Evolutionary conservation across 257 asterid species (phyloP).

Genomic region (Craterostigma plantagineum): DNA sequence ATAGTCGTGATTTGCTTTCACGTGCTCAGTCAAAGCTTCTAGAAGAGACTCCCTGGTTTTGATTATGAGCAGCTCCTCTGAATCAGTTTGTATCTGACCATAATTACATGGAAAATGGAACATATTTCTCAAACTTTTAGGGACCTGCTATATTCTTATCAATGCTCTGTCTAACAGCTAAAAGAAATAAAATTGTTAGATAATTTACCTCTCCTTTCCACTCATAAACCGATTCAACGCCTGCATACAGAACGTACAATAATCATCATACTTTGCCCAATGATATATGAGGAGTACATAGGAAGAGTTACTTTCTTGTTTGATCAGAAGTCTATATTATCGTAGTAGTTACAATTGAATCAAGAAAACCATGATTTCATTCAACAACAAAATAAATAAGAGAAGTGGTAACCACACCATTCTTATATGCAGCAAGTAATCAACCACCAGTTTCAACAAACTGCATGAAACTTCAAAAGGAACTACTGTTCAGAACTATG

Average conservation of each 20-base stretch:
- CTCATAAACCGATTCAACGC: slow-evolving; percentile 73
- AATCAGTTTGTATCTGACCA: slow-evolving; percentile 67
- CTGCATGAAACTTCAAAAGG: neutral
- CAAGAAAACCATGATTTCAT: too few species aligned
- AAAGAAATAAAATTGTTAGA: neutral
- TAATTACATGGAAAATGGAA: neutral
- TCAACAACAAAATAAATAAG: too few species aligned
- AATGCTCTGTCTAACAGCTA: neutral
- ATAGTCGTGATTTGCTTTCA: slow-evolving; percentile 80
- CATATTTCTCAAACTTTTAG: neutral
- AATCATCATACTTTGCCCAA: neutral
- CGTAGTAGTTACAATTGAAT: too few species aligned
- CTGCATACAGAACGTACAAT: slow-evolving; percentile 21
- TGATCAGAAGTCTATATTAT: too few species aligned
- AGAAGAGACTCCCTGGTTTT: slow-evolving; percentile 88
- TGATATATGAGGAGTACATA: neutral
- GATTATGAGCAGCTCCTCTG: slow-evolving; percentile 86
- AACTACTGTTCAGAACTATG: too few species aligned
- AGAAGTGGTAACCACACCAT: too few species aligned
- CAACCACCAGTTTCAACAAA: too few species aligned
- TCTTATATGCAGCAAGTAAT: too few species aligned
- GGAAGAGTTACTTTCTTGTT: too few species aligned
- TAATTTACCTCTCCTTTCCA: slow-evolving; percentile 82
- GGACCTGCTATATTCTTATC: neutral
- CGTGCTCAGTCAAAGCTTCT: slow-evolving; percentile 69